phyloP scores from a whole-genome alignment of 352 stramenopile genomes.

The Pythium pyrilobum region DNA sequence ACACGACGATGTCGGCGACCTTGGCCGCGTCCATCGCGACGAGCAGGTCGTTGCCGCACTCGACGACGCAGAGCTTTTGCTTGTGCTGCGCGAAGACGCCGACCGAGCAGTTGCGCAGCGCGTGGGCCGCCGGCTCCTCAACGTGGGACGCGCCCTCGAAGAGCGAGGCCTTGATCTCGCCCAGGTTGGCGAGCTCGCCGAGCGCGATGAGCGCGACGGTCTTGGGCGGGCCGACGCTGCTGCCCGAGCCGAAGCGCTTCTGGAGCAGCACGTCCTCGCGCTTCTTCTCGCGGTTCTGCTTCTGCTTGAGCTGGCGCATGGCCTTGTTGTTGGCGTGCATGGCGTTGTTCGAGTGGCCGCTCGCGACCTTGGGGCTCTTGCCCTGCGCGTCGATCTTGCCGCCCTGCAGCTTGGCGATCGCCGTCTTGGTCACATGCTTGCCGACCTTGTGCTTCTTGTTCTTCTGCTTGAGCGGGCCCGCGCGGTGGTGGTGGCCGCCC shows the following conservation, averaged over 20 bases:
- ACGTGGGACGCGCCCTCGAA: constrained; percentile 52
- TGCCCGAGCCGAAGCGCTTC: constrained; percentile 74
- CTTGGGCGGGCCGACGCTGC: constrained; percentile 68
- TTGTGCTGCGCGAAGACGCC: constrained; percentile 81
- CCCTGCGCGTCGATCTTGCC: constrained; percentile 60
- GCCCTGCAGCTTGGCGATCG: constrained; percentile 55
- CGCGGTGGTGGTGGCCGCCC: constrained; percentile 75
- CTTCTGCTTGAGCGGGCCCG: constrained; percentile 85
- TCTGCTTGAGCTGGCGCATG: constrained; percentile 74
- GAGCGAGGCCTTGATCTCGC: constrained; percentile 57
- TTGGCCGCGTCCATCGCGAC: constrained; percentile 81
- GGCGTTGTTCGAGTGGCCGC: constrained; percentile 16
- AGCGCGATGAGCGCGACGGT: constrained; percentile 83
- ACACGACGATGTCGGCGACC: constrained; percentile 81
- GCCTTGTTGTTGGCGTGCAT: constrained; percentile 67
- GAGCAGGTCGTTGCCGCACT: constrained; percentile 80
- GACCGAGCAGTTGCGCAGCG: constrained; percentile 57
- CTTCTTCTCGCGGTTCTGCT: constrained; percentile 82
- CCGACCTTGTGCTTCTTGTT: constrained; percentile 92
- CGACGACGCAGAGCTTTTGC: constrained; percentile 83
- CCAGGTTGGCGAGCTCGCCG: constrained; percentile 54
- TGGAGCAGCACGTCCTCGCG: constrained; percentile 80
- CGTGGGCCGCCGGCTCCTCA: constrained; percentile 47
- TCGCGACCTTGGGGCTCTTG: constrained; percentile 26
- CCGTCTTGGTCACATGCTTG: constrained; percentile 78